Evolutionary conservation across 441 rosid species (phyloP), one percentile per base, ranked within the genome.

Genomic region (Arabidopsis lyrata): DNA sequence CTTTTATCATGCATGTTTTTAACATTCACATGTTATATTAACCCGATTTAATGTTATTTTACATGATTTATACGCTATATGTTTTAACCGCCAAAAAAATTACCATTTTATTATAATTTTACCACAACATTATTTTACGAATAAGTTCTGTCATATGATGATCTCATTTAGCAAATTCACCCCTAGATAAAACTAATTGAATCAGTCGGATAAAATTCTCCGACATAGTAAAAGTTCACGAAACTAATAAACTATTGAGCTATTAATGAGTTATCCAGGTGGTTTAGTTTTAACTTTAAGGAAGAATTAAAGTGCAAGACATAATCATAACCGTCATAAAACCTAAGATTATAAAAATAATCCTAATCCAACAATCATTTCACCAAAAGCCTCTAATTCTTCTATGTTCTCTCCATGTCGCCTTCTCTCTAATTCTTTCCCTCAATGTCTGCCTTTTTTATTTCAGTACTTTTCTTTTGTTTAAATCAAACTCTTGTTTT

Each of bases 291-390:
- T 41, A 53, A 44, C 42, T 70, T 77, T 47, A 79, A 64, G 74
- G 72, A 66, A 73, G 58, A 13, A 78, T 42, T 77, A 55, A 86
- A 83, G 84, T 80, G 82, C 86, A 77, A 77, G 81, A 83, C 86
- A 86, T 72, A 78, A 85, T 84, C 56, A 86, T 83, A 47, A 22
- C 57, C 74, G 75, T 77, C 86, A 78, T 74, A 55, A 69, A 58
- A 73, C 79, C 79, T 64, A 63, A 18, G 41, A 61, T 78, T 78
- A 82, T 80, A 55, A 63, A 54, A 76, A 64, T 15, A 74, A 75
- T 74, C 79, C 75, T 76, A 80, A 68, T 70, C 79, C 73, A 73
- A 39, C 65, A 72, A 82, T 81, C 79, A 81, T 81, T 34, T 81
- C 80, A 77, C 82, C 72, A 63, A 60, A 78, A 55, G 52, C 67